Base-by-base conservation (phyloP, 805 yeast species). In the Spathaspora arborariae region DNA sequence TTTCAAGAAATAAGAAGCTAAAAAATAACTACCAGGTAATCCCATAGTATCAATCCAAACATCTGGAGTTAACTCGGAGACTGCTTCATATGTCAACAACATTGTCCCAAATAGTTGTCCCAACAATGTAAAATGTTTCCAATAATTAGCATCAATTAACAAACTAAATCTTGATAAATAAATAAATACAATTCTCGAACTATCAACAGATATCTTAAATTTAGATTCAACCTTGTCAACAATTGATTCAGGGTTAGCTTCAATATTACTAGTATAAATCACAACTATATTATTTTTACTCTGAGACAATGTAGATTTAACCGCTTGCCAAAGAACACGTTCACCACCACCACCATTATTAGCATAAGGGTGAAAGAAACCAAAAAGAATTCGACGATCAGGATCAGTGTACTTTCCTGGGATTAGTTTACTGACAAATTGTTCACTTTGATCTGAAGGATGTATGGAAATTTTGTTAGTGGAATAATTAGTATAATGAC, bases 261-360 rank as follows among this genome's bases (percentile, higher is more conserved):
- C 81, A 4, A 49, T 52, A 56, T 82, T 87, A 18, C 88, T 88
- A 13, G 91, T 82, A 62, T 94, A 94, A 7, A 94, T 71, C 1
- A 80, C 82, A 2, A 78, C 86, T 6, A 87, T 67, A 55, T 82
- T 80, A 22, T 65, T 57, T 5, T 67, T 65, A 13, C 21, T n/a
- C 50, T 75, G 72, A 19, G 70, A 65, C 49, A 91, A 68, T 0
- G 96, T 86, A 26, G 84, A 75, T 54, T 79, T 76, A 5, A 92
- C 88, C 0, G 97, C 96, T 46, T 88, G 90, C 99, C 99, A 94
- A 36, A 94, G 70, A 0, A 94, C 99, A 47, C 92, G 80, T 62
- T 94, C 99, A 20, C 99, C 99, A 24, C 99, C 99, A 16, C 99
- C 99, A 40, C 96, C 96, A 35, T 96, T 95, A 61, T 87, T 88